Evolutionary conservation across 257 asterid genomes (phyloP), one percentile per base, ranked within the genome.

Genomic region (Salvia splendens): DNA sequence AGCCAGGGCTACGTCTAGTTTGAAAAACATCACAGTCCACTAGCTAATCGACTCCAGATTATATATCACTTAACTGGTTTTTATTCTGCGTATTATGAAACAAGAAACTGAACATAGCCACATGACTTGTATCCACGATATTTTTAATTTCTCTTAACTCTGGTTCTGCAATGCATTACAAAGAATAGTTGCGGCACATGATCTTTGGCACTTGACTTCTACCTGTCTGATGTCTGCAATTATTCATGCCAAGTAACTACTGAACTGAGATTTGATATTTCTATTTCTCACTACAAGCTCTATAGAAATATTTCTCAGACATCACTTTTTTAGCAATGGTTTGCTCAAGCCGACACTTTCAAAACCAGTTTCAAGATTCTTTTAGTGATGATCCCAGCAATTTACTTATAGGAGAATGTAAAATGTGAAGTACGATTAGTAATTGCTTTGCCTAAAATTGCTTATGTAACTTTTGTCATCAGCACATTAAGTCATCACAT

Each of bases 1-100:
- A 58, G 24, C 33, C 55, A 58, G 45, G 58, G 30, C 42, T 49
- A 59, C 16, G 46, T 64, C 17, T 47, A 32, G 73, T 46, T 67
- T 55, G 72, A 53, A 45, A 51, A 61, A 51, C 30, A 68, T 62
- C 35, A 48, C 36, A 35, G 12, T 68, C 74, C 76, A 43, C 49
- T 35, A 63, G 60, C 57, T 65, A 68, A 55, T 54, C 46, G 65
- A 56, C 20, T 35, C 41, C 51, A 36, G 56, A 48, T 41, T 30
- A 47, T 59, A 65, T 41, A 56, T 33, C 20, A 32, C 15, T 58
- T 12, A 17, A 6, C 24, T 41, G 40, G 35, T 28, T 48, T 33
- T 35, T 48, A 46, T n/a, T 69, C 40, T 17, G 51, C 36, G 60
- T 60, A 20, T 57, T 15, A 48, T 48, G 61, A 12, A 60, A 57